Percentiles rank a stretch among this genome's conserved stretches.
Conservation (phyloP, 768 basidiomycete species). For the Pleurotus djamor region DNA sequence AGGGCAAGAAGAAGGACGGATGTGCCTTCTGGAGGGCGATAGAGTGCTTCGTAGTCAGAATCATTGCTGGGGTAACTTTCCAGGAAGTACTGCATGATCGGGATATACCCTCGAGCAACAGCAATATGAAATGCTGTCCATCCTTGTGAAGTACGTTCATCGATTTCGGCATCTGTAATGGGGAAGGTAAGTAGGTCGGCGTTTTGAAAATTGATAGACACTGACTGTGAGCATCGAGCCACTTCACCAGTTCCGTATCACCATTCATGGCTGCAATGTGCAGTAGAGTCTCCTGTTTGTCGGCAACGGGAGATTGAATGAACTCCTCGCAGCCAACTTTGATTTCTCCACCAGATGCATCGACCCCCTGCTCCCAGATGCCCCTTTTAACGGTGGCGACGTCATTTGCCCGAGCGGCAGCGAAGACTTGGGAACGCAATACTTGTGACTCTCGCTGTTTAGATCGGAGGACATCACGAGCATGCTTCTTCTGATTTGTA, state of each 20-base stretch:
- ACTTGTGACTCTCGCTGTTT: constrained; percentile 51
- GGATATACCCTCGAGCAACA: constrained; percentile 46
- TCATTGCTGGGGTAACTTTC: constrained; percentile 55
- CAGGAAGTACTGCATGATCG: constrained; percentile 60
- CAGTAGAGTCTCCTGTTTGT: constrained; percentile 65
- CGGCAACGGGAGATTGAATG: constrained; percentile 40
- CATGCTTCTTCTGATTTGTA: constrained; percentile 43
- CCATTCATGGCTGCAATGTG: constrained; percentile 63
- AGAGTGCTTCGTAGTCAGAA: constrained; percentile 47
- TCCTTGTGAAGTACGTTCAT: constrained; percentile 60
- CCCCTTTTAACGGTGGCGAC: constrained; percentile 55
- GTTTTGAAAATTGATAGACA: constrained; percentile 19
- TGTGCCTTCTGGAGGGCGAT: constrained; percentile 36
- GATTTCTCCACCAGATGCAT: constrained; percentile 71
- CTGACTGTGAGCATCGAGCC: constrained; percentile 74
- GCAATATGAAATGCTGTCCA: constrained; percentile 70
- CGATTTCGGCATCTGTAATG: constrained; percentile 63
- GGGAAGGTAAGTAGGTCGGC: constrained; percentile 11
- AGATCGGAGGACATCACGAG: constrained; percentile 44
- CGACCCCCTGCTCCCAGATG: constrained; percentile 68
- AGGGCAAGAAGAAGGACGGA: constrained; percentile 56
- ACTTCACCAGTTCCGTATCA: constrained; percentile 56
- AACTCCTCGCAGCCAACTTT: constrained; percentile 53
- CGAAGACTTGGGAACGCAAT: constrained; percentile 60
- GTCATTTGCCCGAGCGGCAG: constrained; percentile 59